phyloP scores from a whole-genome alignment of 2,329 filamentous ascomycete species.

The Xylariaceae sp. region DNA sequence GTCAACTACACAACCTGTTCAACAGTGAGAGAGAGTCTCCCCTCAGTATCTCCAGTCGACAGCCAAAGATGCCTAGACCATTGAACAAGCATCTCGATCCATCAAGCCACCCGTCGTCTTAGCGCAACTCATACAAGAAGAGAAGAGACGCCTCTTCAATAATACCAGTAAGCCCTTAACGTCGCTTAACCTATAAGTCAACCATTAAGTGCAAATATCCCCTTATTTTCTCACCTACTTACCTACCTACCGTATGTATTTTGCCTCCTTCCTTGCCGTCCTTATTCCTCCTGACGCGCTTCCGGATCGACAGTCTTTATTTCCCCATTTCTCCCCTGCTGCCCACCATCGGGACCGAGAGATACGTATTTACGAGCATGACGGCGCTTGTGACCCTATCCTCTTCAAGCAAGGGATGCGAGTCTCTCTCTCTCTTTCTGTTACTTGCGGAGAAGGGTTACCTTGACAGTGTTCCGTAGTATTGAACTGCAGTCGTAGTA shows the following conservation, averaged over 20 bases:
- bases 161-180: not conserved
- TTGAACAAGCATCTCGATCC: conserved; percentile 15
- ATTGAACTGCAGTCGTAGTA: too few relatives aligned
- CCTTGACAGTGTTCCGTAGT: too few relatives aligned
- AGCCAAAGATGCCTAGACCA: not conserved
- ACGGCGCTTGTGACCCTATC: not conserved
- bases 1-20: too few relatives aligned
- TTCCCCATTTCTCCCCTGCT: not conserved
- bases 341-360: not conserved
- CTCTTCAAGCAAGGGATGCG: not conserved
- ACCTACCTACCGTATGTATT: not conserved
- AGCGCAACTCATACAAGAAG: not conserved
- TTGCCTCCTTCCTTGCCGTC: not conserved
- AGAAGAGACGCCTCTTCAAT: not conserved
- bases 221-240: too few relatives aligned
- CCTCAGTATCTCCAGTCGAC: not conserved
- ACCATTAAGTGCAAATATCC: too few relatives aligned
- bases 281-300: not conserved
- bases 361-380: not conserved
- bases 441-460: not conserved
- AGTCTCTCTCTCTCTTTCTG: not conserved
- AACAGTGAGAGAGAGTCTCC: too few relatives aligned
- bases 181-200: not conserved
- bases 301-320: not conserved
- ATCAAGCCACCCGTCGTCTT: not conserved